Base-by-base conservation (phyloP, 495 filamentous ascomycete genomes). In the Lasiosphaeria hispida region DNA sequence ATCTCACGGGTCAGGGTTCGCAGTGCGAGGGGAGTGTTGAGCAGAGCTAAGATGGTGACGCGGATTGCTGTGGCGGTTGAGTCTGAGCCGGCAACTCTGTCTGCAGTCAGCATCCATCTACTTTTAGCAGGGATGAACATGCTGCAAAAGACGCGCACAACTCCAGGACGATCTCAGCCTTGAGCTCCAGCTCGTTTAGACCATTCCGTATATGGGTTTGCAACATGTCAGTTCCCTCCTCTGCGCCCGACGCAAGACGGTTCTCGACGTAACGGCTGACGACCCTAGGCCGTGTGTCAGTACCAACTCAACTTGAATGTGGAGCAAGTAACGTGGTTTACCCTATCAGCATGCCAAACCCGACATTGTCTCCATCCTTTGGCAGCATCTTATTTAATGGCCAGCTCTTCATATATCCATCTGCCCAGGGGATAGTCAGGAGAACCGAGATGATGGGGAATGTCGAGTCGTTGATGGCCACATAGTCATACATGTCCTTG, bases 41-140 rank as follows among this genome's bases (percentile, higher is more conserved):
- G 63, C 18, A 86, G 65, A 58, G 77, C 78, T n/a, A 78, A 67
- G 55, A 86, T 73, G 52, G 83, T 72, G 7, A 71, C 72, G 51
- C 81, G 79, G 63, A 87, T 78, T 17, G 82, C 74, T 3, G 83
- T 83, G 0, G 82, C 82, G 0, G 83, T 83, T 5, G 85, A 84
- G 57, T 87, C 85, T 10, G 79, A 76, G 10, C 84, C 84, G 0
- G 59, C 68, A 23, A 60, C 61, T 60, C 69, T 66, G n/a, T n/a
- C n/a, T n/a, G n/a, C n/a, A n/a, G n/a, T n/a, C n/a, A n/a, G n/a
- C n/a, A n/a, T n/a, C n/a, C n/a, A n/a, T n/a, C n/a, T n/a, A n/a
- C n/a, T n/a, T n/a, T n/a, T n/a, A n/a, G n/a, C n/a, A n/a, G n/a
- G n/a, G n/a, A n/a, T n/a, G n/a, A n/a, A n/a, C n/a, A n/a, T n/a